These are phyloP conservation scores for Ziziphus jujuba DNA, from an alignment of 306 rosid genomes.

Conservation along the genomic window DNA sequence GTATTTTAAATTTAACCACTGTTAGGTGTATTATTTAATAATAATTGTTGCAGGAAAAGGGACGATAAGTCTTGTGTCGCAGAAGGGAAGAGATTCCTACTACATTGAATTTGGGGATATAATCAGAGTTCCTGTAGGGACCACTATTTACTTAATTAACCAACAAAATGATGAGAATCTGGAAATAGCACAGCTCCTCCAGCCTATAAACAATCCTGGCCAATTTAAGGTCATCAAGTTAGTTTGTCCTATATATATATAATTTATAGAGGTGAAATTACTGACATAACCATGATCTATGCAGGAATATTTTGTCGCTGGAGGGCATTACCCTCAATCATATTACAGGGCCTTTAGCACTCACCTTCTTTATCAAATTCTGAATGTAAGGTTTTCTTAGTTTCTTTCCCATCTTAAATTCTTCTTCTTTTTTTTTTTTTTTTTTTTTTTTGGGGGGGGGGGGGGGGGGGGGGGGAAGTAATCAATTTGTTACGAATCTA, in stretches of 20 bases:
- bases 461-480: no score
- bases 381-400: slow-evolving; percentile 24
- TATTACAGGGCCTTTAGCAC: slow-evolving; percentile 39
- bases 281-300: neutral
- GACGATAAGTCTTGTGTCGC: slow-evolving; percentile 25
- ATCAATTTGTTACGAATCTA: neutral
- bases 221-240: slow-evolving; percentile 32
- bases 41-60: slow-evolving; percentile 30
- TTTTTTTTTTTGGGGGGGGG: no score
- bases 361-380: slow-evolving; percentile 34
- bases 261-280: neutral
- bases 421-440: no score
- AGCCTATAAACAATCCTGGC: slow-evolving; percentile 41
- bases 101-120: slow-evolving; percentile 38
- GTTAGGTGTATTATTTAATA: neutral
- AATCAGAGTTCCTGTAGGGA: slow-evolving; percentile 31
- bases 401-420: no score
- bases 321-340: slow-evolving; percentile 32
- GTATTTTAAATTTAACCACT: neutral
- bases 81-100: slow-evolving; percentile 36
- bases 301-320: slow-evolving; percentile 38
- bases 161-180: slow-evolving; percentile 25
- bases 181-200: slow-evolving; percentile 29
- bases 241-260: neutral
- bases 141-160: slow-evolving; percentile 35